Evolutionary conservation across 2,329 filamentous ascomycete genomes (phyloP).

Genomic region (Cladosporium sp.): DNA sequence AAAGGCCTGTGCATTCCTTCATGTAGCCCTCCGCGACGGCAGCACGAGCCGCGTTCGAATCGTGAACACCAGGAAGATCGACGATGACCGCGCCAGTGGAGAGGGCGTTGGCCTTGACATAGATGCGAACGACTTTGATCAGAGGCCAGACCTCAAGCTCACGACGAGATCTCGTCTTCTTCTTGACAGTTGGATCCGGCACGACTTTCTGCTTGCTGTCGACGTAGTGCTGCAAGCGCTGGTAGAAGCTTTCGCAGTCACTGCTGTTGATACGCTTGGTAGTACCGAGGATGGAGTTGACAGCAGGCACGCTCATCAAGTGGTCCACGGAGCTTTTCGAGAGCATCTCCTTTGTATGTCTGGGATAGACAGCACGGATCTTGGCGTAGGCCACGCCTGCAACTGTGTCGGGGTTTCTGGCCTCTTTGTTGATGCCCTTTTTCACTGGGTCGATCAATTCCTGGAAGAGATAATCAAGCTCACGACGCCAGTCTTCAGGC

Average conservation of each 20-base stretch:
- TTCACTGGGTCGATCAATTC: constrained; percentile 46
- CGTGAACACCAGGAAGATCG: constrained; percentile 57
- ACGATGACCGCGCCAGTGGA: constrained; percentile 54
- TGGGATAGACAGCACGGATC: constrained; percentile 47
- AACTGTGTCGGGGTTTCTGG: constrained; percentile 42
- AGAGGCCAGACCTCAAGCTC: constrained; percentile 47
- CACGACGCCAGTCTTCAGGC: constrained; percentile 48
- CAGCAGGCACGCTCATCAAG: constrained; percentile 40
- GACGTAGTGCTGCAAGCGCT: constrained; percentile 47
- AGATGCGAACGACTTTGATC: constrained; percentile 52
- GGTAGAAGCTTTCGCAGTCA: constrained; percentile 41
- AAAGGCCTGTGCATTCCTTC: constrained; percentile 56
- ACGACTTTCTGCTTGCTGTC: constrained; percentile 52
- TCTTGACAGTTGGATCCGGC: constrained; percentile 27
- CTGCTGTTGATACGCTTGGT: constrained; percentile 38
- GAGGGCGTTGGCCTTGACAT: constrained; percentile 47
- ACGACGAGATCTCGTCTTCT: constrained; percentile 29
- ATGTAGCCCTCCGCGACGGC: constrained; percentile 57
- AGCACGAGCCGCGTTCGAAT: constrained; percentile 57
- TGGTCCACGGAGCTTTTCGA: constrained; percentile 33
- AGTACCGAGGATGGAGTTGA: constrained; percentile 45
- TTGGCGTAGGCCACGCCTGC: constrained; percentile 49
- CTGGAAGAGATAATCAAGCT: constrained; percentile 46
- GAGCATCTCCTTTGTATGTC: constrained; percentile 38
- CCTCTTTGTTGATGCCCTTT: constrained; percentile 35